These are phyloP conservation scores for Pleurotus tuber-regium DNA, from an alignment of 768 basidiomycete species.

Conservation along the genomic window DNA sequence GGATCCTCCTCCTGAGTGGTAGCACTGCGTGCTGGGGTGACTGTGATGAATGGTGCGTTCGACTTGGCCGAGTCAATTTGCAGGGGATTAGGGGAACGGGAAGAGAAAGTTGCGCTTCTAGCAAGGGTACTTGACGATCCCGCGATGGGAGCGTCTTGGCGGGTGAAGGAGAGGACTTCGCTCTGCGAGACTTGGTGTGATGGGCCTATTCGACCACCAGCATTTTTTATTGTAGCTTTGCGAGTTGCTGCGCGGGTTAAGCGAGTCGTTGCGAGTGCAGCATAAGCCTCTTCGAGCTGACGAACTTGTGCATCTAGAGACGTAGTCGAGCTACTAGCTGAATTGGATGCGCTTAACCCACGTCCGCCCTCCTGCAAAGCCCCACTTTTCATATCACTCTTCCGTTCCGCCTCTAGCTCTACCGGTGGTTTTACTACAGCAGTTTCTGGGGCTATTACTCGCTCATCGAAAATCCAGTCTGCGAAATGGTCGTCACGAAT, in stretches of 20 bases:
- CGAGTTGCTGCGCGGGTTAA: slow-evolving; percentile 1
- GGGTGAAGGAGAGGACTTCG: slow-evolving; percentile 3
- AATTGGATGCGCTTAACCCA: not conserved
- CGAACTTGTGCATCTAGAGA: slow-evolving; percentile 2
- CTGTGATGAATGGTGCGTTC: slow-evolving; percentile 8
- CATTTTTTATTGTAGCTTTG: not conserved
- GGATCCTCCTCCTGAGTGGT: not conserved
- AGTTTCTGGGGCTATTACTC: not conserved
- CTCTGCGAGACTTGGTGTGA: slow-evolving; percentile 5
- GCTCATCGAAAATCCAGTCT: slow-evolving; percentile 31
- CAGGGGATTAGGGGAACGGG: not conserved
- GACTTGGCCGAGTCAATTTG: slow-evolving; percentile 1
- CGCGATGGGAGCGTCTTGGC: not conserved
- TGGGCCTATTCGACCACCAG: slow-evolving; percentile 4
- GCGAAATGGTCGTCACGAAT: slow-evolving; percentile 28
- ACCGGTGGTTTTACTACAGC: not conserved
- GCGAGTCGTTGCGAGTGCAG: slow-evolving; percentile 3
- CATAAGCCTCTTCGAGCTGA: slow-evolving; percentile 7
- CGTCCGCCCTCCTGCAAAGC: not conserved
- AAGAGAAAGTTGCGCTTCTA: slow-evolving; percentile 6
- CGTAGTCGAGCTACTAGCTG: slow-evolving; percentile 1
- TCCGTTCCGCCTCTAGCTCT: not conserved
- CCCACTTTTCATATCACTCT: not conserved
- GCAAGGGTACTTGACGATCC: slow-evolving; percentile 9
- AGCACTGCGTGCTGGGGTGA: not conserved